A percentile compares a stretch with the other conserved stretches of the same genome.
These are phyloP conservation scores for Polychaeton citri DNA, from an alignment of 2,329 filamentous ascomycete species.

Conservation along the genomic window DNA sequence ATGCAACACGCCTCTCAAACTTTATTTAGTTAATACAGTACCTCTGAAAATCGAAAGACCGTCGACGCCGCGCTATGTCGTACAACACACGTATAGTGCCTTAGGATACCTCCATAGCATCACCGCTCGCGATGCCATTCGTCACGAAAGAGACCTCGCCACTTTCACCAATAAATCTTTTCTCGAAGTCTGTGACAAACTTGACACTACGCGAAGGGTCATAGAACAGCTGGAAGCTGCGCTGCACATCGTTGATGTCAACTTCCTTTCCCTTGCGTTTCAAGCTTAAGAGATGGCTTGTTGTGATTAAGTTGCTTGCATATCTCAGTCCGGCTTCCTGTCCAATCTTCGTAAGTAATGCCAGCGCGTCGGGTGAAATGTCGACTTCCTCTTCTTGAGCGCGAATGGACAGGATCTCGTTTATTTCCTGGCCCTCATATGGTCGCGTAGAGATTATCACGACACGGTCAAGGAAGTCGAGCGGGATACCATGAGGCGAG, in stretches of 20 bases:
- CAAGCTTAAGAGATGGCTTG: slow-evolving; percentile 71
- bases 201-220: slow-evolving; percentile 77
- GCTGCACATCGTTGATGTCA: slow-evolving; percentile 74
- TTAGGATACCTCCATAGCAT: slow-evolving; percentile 57
- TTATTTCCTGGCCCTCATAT: slow-evolving; percentile 73
- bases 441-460: slow-evolving; percentile 90
- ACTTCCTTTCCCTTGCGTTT: slow-evolving; percentile 81
- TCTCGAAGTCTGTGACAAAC: slow-evolving; percentile 82
- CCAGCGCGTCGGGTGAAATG: slow-evolving; percentile 74
- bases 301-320: slow-evolving; percentile 95
- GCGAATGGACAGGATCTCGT: slow-evolving; percentile 81
- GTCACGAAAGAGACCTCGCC: slow-evolving; percentile 60
- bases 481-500: slow-evolving; percentile 82
- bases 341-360: slow-evolving; percentile 88
- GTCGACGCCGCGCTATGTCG: neutral
- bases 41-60: too few species aligned
- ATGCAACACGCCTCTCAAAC: too few species aligned
- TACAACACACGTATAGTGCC: neutral
- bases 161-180: slow-evolving; percentile 78
- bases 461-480: slow-evolving; percentile 91
- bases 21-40: too few species aligned
- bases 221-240: slow-evolving; percentile 89
- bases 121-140: slow-evolving; percentile 34
- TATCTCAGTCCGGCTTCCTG: slow-evolving; percentile 85
- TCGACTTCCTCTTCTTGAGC: slow-evolving; percentile 96